Conservation (phyloP, 352 stramenopile species). For the Pythium aristosporum region DNA sequence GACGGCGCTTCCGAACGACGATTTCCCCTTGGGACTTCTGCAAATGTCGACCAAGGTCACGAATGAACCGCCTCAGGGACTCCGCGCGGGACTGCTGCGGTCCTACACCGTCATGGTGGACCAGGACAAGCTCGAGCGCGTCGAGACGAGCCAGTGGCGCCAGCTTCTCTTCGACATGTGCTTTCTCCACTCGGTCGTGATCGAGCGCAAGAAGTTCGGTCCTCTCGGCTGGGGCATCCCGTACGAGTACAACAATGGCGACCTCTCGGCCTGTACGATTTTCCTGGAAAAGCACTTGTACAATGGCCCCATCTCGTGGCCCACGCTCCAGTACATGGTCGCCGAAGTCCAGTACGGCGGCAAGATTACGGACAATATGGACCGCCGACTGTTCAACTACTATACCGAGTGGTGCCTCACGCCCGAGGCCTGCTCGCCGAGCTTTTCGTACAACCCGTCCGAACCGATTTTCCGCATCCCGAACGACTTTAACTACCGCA, state of each 20-base stretch:
- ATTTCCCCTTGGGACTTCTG: constrained; percentile 96
- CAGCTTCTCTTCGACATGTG: constrained; percentile 97
- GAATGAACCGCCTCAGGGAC: constrained; percentile 95
- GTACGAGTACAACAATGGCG: constrained; percentile 99
- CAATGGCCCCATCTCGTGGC: constrained; percentile 97
- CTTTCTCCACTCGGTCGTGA: constrained; percentile 98
- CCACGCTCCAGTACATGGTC: constrained; percentile 99
- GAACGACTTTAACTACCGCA: constrained; percentile 96
- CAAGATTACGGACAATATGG: constrained; percentile 99
- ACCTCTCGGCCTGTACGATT: constrained; percentile 96
- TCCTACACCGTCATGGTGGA: constrained; percentile 99
- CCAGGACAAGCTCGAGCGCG: constrained; percentile 96
- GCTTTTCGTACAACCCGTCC: constrained; percentile 95
- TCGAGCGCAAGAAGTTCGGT: constrained; percentile 98
- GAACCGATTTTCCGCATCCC: constrained; percentile 95
- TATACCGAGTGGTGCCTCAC: constrained; percentile 98
- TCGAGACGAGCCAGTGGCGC: constrained; percentile 96
- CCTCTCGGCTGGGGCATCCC: constrained; percentile 97
- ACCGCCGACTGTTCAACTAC: constrained; percentile 96
- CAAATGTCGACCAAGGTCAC: constrained; percentile 99
- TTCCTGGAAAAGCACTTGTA: constrained; percentile 99
- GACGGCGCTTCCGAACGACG: constrained; percentile 94
- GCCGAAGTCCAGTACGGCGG: constrained; percentile 98
- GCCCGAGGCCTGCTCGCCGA: constrained; percentile 69
- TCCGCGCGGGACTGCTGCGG: constrained; percentile 93